Conservation (phyloP, 768 basidiomycete genomes). For the Leccinum longicurvipes region DNA sequence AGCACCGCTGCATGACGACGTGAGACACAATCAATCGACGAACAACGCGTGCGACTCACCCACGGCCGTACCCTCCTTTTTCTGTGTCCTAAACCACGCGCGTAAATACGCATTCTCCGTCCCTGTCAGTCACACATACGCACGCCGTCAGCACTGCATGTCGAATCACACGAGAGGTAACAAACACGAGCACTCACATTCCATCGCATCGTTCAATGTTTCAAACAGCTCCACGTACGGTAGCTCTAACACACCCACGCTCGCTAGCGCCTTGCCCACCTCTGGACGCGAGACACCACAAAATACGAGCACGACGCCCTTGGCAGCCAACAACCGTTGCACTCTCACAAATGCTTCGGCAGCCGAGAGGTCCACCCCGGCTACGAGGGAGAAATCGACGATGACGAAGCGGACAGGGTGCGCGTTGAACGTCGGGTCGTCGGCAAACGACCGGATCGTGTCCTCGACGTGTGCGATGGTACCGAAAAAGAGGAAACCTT, state of each 20-base stretch:
- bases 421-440: constrained; percentile 63
- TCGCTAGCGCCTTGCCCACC: constrained; percentile 69
- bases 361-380: constrained; percentile 90
- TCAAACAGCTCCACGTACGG: constrained; percentile 78
- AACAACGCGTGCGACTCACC: constrained; percentile 35
- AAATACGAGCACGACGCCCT: constrained; percentile 81
- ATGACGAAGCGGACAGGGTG: constrained; percentile 88
- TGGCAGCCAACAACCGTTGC: constrained; percentile 72
- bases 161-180: neutral
- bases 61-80: constrained; percentile 45
- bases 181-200: constrained; percentile 58
- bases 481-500: constrained; percentile 93
- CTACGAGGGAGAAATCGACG: constrained; percentile 80
- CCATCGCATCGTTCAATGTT: constrained; percentile 86
- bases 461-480: constrained; percentile 91
- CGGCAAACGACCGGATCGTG: constrained; percentile 72
- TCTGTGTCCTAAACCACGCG: constrained; percentile 71
- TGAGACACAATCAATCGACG: neutral
- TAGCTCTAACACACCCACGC: constrained; percentile 77
- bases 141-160: neutral
- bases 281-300: constrained; percentile 73
- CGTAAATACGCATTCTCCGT: constrained; percentile 91
- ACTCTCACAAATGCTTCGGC: constrained; percentile 94
- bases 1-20: constrained; percentile 27
- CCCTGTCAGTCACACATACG: constrained; percentile 45